Evolutionary conservation across 2,329 filamentous ascomycete genomes (phyloP).

Genomic region (Aurifilum marmelostoma): DNA sequence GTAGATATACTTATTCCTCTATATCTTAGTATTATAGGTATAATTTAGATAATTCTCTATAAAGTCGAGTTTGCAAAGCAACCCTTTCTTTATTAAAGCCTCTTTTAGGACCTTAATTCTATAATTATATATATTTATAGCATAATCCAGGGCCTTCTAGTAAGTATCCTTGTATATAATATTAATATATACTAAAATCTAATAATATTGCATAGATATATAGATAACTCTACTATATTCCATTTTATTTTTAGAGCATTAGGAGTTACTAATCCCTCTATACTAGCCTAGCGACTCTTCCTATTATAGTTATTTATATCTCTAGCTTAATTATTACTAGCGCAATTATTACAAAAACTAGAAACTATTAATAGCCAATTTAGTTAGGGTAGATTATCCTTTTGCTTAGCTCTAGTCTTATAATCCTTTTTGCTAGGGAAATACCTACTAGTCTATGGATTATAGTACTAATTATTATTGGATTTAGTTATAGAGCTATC

Average conservation of each 20-base stretch:
- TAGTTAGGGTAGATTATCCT: slow-evolving; percentile 30
- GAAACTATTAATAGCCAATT: slow-evolving; percentile 30
- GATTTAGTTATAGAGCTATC: slow-evolving; percentile 30
- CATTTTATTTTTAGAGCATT: slow-evolving; percentile 32
- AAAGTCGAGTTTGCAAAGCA: not conserved
- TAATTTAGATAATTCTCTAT: not conserved
- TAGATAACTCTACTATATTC: slow-evolving; percentile 28
- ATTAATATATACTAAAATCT: too few relatives aligned
- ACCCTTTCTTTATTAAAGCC: slow-evolving; percentile 15
- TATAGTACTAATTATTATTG: slow-evolving; percentile 24
- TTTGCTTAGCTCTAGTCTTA: slow-evolving; percentile 21
- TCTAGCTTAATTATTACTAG: slow-evolving; percentile 30
- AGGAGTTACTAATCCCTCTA: slow-evolving; percentile 25
- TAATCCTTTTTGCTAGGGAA: slow-evolving; percentile 24
- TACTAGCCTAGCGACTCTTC: slow-evolving; percentile 30
- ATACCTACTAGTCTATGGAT: slow-evolving; percentile 22
- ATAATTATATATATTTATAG: slow-evolving; percentile 4
- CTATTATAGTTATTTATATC: slow-evolving; percentile 27
- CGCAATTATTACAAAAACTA: slow-evolving; percentile 25
- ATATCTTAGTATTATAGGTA: slow-evolving; percentile 2
- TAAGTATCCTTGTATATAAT: not conserved
- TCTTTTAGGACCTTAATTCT: slow-evolving; percentile 4
- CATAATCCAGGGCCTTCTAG: slow-evolving; percentile 5
- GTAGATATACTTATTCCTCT: slow-evolving; percentile 3
- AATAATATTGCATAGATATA: too few relatives aligned